phyloP scores from a whole-genome alignment of 306 rosid species.

The Gleditsia sinensis region DNA sequence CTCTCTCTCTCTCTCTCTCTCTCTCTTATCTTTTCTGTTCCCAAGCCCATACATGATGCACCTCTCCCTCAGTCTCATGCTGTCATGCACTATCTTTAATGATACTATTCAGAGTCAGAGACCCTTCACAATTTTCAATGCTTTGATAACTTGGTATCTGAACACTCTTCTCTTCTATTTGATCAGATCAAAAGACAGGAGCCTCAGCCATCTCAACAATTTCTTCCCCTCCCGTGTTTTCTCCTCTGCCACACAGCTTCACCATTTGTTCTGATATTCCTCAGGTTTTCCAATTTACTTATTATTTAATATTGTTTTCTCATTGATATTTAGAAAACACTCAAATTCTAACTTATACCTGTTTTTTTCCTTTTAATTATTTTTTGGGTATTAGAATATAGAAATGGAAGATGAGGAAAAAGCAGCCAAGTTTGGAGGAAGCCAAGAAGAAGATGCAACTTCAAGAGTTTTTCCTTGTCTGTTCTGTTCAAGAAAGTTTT shows the following conservation, averaged over 20 bases:
- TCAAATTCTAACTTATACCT: too few species aligned
- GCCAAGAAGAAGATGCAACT: conserved; percentile 32
- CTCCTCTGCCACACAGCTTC: too few species aligned
- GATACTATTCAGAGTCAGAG: conserved; percentile 20
- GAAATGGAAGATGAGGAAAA: conserved; percentile 50
- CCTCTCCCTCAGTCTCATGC: conserved; percentile 48
- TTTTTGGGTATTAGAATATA: conserved; percentile 30
- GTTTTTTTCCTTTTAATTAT: not conserved
- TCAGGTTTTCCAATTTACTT: conserved; percentile 9
- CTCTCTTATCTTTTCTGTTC: conserved; percentile 64
- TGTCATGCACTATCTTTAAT: conserved; percentile 48
- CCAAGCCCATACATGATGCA: conserved; percentile 62
- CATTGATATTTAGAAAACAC: not conserved
- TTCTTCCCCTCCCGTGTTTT: too few species aligned
- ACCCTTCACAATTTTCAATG: conserved; percentile 60
- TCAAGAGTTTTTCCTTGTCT: conserved; percentile 62
- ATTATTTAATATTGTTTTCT: not conserved
- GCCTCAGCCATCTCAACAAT: too few species aligned
- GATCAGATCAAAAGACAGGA: conserved; percentile 43
- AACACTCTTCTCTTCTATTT: conserved; percentile 42
- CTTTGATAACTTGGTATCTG: conserved; percentile 30
- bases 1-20: conserved; percentile 34
- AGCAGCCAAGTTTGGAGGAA: conserved; percentile 34
- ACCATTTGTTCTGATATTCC: not conserved
- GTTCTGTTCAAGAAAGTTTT: conserved; percentile 79